Evolutionary conservation across 2,329 filamentous ascomycete species (phyloP).

Genomic region (Hirsutella thompsonii): DNA sequence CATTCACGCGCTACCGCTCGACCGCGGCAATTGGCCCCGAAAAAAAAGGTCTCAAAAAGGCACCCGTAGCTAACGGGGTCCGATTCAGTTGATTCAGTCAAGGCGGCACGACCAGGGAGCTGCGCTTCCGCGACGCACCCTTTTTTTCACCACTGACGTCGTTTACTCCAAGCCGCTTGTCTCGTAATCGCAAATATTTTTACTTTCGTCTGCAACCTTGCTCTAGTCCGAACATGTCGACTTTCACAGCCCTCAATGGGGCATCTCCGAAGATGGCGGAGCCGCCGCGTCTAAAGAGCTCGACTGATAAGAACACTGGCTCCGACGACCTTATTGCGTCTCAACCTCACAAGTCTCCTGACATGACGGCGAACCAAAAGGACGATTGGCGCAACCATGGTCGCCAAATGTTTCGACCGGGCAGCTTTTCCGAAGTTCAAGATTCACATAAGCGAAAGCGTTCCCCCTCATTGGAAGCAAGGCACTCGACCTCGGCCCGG

Average conservation of each 20-base stretch:
- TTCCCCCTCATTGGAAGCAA: constrained; percentile 45
- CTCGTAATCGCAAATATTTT: not conserved
- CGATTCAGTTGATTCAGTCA: no score
- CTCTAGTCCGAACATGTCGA: constrained; percentile 26
- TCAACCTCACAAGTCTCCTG: constrained; percentile 13
- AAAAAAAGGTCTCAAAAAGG: no score
- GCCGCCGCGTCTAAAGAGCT: constrained; percentile 16
- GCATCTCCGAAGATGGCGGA: constrained; percentile 31
- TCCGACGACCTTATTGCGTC: constrained; percentile 17
- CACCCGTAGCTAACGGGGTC: no score
- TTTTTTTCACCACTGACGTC: not conserved
- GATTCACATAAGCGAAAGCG: constrained; percentile 54
- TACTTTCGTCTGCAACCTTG: not conserved
- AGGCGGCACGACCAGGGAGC: not conserved
- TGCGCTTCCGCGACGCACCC: not conserved
- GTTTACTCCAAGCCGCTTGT: not conserved
- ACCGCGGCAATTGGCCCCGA: no score
- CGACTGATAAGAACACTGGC: constrained; percentile 16
- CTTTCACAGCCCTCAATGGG: constrained; percentile 40
- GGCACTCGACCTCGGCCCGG: constrained; percentile 21
- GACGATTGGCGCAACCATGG: constrained; percentile 32
- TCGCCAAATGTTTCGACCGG: constrained; percentile 25
- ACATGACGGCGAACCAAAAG: constrained; percentile 14
- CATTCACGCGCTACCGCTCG: no score
- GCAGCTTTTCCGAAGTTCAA: constrained; percentile 31